Percentiles rank a stretch among this genome's conserved stretches.
These are phyloP conservation scores for Epichloe coenophiala DNA, from an alignment of 2,329 filamentous ascomycete species.

Conservation along the genomic window DNA sequence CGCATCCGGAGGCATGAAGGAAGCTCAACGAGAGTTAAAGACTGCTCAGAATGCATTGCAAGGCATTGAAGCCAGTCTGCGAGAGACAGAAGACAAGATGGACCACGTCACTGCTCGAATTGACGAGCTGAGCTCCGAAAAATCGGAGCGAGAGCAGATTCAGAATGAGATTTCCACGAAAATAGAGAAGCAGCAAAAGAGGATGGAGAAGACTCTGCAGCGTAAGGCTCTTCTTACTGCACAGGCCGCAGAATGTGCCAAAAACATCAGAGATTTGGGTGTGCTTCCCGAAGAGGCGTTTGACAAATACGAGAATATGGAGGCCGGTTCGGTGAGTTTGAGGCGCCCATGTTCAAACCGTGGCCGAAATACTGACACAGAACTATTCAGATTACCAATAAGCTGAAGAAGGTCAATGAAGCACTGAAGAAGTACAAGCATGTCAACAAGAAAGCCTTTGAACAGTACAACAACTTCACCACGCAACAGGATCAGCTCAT, in stretches of 20 bases:
- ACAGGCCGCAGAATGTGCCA: slow-evolving; percentile 66
- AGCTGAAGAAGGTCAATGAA: slow-evolving; percentile 83
- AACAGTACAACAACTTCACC: slow-evolving; percentile 97
- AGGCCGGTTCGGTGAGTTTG: slow-evolving; percentile 55
- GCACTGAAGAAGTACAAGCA: slow-evolving; percentile 92
- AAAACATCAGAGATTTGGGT: slow-evolving; percentile 84
- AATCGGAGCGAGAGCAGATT: slow-evolving; percentile 51
- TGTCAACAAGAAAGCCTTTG: slow-evolving; percentile 98
- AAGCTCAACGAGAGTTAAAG: slow-evolving; percentile 69
- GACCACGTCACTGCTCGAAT: slow-evolving; percentile 39
- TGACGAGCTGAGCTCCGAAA: slow-evolving; percentile 40
- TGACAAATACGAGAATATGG: slow-evolving; percentile 75
- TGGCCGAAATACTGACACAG: slow-evolving; percentile 6
- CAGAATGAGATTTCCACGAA: slow-evolving; percentile 63
- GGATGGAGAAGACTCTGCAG: slow-evolving; percentile 82
- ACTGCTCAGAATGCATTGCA: slow-evolving; percentile 58
- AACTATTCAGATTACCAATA: slow-evolving; percentile 36
- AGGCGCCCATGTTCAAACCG: background rate
- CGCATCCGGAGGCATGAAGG: slow-evolving; percentile 53
- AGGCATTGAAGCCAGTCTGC: slow-evolving; percentile 53
- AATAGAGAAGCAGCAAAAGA: slow-evolving; percentile 78
- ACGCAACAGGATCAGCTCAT: slow-evolving; percentile 78
- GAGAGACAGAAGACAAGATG: slow-evolving; percentile 61
- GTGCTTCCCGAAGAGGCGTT: slow-evolving; percentile 90
- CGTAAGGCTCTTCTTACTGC: slow-evolving; percentile 69